Conservation (phyloP, 768 basidiomycete species). For the Tylopilus sp. region DNA sequence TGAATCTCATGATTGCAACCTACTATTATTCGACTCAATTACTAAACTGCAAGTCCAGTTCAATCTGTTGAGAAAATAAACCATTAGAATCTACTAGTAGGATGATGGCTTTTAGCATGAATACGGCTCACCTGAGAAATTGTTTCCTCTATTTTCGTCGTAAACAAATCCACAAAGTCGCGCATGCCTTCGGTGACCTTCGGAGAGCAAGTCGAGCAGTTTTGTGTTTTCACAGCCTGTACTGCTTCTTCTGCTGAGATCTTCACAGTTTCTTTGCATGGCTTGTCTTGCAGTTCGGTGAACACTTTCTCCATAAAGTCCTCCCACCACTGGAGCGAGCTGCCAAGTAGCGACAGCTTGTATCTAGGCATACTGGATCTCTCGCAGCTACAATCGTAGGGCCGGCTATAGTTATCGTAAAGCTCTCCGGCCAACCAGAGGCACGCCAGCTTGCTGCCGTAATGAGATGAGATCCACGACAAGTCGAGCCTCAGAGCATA, state of each 20-base stretch:
- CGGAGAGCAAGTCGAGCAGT: neutral
- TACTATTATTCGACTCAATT: neutral
- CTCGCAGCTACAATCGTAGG: neutral
- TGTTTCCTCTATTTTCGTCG: slow-evolving; percentile 5
- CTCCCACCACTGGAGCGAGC: slow-evolving; percentile 20
- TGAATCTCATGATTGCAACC: neutral
- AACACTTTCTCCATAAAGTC: slow-evolving; percentile 3
- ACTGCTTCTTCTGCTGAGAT: neutral
- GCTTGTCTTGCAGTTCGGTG: neutral
- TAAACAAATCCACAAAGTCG: slow-evolving; percentile 7
- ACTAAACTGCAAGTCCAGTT: slow-evolving; percentile 5
- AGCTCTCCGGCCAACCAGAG: neutral
- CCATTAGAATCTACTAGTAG: neutral
- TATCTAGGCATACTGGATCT: neutral
- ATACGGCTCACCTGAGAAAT: slow-evolving; percentile 5
- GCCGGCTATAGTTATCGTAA: neutral
- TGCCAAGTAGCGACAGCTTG: neutral
- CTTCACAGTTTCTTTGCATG: neutral
- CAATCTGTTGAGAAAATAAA: slow-evolving; percentile 7
- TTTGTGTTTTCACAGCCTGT: neutral
- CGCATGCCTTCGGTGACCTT: slow-evolving; percentile 11
- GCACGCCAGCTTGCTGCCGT: neutral
- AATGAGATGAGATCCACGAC: slow-evolving; percentile 12
- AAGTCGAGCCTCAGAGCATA: slow-evolving; percentile 4
- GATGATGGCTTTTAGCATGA: too few relatives aligned